Conservation (phyloP, 2,329 filamentous ascomycete genomes). For the Monosporascus sp. region DNA sequence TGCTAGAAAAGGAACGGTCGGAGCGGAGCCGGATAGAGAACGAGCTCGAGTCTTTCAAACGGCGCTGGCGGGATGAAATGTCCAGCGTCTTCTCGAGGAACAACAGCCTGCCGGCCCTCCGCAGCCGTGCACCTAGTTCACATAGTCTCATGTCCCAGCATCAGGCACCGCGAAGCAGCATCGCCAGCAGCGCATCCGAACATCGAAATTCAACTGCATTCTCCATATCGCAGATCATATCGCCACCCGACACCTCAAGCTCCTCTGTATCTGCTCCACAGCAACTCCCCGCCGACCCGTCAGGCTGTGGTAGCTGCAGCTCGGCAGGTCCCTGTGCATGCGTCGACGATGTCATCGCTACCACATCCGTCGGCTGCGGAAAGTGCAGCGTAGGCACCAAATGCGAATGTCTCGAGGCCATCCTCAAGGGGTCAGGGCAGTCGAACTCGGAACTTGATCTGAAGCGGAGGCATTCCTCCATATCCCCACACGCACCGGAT, state of each 20-base stretch:
- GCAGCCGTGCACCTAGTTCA: conserved; percentile 14
- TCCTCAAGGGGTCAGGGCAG: conserved; percentile 29
- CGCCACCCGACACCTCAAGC: conserved; percentile 39
- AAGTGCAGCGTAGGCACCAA: conserved; percentile 58
- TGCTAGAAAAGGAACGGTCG: conserved; percentile 54
- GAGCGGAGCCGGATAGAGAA: conserved; percentile 33
- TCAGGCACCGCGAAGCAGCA: conserved; percentile 22
- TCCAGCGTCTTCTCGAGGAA: conserved; percentile 20
- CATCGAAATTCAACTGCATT: conserved; percentile 35
- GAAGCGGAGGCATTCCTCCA: conserved; percentile 46
- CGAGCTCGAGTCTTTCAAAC: conserved; percentile 23
- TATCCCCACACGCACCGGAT: conserved; percentile 33
- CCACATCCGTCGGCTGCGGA: conserved; percentile 54
- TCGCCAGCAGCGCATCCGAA: conserved; percentile 16
- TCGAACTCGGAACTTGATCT: conserved; percentile 31
- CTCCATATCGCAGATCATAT: conserved; percentile 54
- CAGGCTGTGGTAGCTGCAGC: conserved; percentile 53
- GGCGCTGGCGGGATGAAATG: conserved; percentile 19
- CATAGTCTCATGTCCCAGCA: conserved; percentile 13
- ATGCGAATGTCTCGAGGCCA: conserved; percentile 56
- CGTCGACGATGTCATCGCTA: conserved; percentile 52
- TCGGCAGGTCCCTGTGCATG: conserved; percentile 51
- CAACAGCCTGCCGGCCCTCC: conserved; percentile 19
- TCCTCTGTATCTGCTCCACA: conserved; percentile 22
- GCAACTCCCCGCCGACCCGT: conserved; percentile 26